Conservation (phyloP, 2,329 filamentous ascomycete species). For the Epichloe sylvatica region DNA sequence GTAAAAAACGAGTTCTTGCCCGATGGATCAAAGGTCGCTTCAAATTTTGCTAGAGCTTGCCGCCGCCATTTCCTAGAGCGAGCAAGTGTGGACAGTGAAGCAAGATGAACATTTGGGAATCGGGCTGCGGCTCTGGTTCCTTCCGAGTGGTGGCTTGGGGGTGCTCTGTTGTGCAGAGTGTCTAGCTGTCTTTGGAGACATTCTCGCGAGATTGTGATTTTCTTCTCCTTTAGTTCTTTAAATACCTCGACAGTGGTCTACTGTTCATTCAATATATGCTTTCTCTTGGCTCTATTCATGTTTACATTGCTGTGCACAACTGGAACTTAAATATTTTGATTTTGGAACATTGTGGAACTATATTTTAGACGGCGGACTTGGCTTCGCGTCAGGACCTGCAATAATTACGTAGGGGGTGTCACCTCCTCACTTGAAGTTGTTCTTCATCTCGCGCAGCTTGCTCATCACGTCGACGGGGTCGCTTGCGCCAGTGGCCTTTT, state of each 20-base stretch:
- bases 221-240: conserved; percentile 9
- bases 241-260: no score
- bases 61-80: conserved; percentile 39
- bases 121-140: conserved; percentile 10
- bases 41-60: conserved; percentile 54
- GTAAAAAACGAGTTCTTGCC: background rate
- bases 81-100: conserved; percentile 59
- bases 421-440: conserved; percentile 51
- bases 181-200: conserved; percentile 11
- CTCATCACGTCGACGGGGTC: conserved; percentile 75
- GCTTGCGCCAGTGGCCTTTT: conserved; percentile 69
- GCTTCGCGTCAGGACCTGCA: conserved; percentile 9
- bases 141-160: conserved; percentile 16
- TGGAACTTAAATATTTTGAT: no score
- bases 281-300: no score
- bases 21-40: conserved; percentile 27
- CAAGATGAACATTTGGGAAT: conserved; percentile 34
- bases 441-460: conserved; percentile 82
- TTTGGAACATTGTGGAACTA: no score
- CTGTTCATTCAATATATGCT: no score
- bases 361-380: conserved; percentile 9
- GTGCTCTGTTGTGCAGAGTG: conserved; percentile 9
- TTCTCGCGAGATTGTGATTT: background rate
- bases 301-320: no score
- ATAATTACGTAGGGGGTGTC: background rate